Evolutionary conservation across 73 alveolate genomes (phyloP).

Genomic region (Blepharisma stoltei): DNA sequence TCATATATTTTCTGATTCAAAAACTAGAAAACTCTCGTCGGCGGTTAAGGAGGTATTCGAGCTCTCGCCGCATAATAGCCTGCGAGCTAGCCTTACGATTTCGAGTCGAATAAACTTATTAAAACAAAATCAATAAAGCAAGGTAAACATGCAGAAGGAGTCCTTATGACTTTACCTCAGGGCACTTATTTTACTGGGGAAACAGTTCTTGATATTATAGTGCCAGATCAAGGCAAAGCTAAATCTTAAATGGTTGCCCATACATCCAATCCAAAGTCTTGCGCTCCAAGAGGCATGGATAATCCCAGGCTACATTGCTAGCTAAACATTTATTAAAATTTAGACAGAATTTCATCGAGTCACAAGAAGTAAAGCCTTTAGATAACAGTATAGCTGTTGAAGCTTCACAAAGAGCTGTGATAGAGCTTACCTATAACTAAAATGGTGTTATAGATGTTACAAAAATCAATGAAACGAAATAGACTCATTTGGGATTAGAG

Average conservation of each 20-base stretch:
- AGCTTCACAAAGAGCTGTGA: not conserved
- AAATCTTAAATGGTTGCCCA: conserved; percentile 96
- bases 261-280: conserved; percentile 85
- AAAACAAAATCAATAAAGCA: not conserved
- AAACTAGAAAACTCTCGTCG: conserved; percentile 64
- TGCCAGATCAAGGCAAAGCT: conserved; percentile 58
- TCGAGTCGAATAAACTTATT: not conserved
- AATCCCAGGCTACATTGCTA: conserved; percentile 84
- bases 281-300: conserved; percentile 90
- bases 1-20: conserved; percentile 76
- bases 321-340: conserved; percentile 49
- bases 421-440: not conserved
- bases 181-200: conserved; percentile 60
- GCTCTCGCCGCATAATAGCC: not conserved
- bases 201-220: conserved; percentile 71
- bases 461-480: not conserved
- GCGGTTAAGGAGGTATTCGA: conserved; percentile 14
- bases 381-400: not conserved
- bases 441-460: conserved; percentile 16
- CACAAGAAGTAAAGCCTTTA: too few relatives aligned
- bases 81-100: not conserved
- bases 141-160: not conserved
- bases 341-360: not conserved
- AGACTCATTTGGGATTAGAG: not conserved
- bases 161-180: not conserved